Conservation (phyloP, 2,329 filamentous ascomycete genomes). For the Sporothrix inflata region DNA sequence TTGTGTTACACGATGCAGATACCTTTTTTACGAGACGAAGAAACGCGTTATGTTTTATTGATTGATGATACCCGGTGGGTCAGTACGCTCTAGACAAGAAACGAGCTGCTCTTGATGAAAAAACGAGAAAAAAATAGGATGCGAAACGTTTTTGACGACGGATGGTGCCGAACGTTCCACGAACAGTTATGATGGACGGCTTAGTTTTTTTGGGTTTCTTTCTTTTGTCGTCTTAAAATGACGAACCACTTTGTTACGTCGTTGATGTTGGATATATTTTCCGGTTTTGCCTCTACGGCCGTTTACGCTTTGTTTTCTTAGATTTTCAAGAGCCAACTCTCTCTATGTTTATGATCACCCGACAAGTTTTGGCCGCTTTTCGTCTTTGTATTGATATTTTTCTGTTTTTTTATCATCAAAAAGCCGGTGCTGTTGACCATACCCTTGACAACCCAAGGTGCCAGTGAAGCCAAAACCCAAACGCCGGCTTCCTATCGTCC, state of each 20-base stretch:
- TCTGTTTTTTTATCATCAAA: not conserved
- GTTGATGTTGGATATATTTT: no score
- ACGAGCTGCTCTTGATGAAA: not conserved
- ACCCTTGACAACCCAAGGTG: not conserved
- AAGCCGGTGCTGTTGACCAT: not conserved
- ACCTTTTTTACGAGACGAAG: not conserved
- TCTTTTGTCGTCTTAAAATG: not conserved
- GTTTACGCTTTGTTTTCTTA: constrained; percentile 2
- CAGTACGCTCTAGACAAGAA: not conserved
- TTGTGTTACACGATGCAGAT: not conserved
- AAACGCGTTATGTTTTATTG: not conserved
- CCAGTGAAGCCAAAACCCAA: not conserved
- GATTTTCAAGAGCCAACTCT: constrained; percentile 6
- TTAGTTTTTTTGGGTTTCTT: not conserved
- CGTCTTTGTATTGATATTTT: constrained; percentile 16
- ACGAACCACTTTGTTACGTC: not conserved
- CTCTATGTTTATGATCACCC: not conserved
- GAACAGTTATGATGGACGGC: not conserved
- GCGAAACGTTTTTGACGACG: not conserved
- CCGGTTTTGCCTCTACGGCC: no score
- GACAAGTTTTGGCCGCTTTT: not conserved
- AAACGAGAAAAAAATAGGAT: not conserved
- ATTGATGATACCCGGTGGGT: constrained; percentile 19
- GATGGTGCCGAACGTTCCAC: no score
- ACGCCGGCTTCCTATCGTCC: not conserved